Conservation (phyloP, 441 rosid genomes). For the Erysimum cheiri region DNA sequence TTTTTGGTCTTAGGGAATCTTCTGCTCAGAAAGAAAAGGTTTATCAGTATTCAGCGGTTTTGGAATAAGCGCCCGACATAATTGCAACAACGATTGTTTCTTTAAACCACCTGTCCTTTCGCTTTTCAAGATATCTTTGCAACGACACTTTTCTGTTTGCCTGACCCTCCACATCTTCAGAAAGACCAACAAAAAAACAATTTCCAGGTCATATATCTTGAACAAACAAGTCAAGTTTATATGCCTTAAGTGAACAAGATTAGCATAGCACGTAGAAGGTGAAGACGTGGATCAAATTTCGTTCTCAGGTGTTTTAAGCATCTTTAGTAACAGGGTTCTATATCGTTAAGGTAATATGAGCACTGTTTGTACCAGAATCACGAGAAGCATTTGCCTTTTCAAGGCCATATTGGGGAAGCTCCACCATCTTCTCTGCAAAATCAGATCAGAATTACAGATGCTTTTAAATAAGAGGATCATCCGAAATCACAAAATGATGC, state of each 20-base stretch:
- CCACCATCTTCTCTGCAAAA: constrained; percentile 65
- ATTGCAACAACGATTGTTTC: constrained; percentile 15
- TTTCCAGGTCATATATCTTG: not conserved
- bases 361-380: constrained; percentile 55
- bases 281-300: not conserved
- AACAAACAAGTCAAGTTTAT: constrained; percentile 19
- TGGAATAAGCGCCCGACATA: not conserved
- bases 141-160: constrained; percentile 64
- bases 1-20: constrained; percentile 64
- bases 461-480: not conserved
- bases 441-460: constrained; percentile 35
- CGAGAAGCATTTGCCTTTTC: constrained; percentile 58
- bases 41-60: constrained; percentile 3
- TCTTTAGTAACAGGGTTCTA: constrained; percentile 13
- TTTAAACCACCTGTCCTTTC: constrained; percentile 69
- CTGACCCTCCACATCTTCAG: constrained; percentile 73
- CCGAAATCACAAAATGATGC: constrained; percentile 6
- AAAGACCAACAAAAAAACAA: constrained; percentile 31
- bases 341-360: constrained; percentile 23
- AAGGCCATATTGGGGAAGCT: constrained; percentile 51
- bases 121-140: constrained; percentile 83
- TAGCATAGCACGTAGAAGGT: not conserved
- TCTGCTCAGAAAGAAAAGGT: constrained; percentile 49
- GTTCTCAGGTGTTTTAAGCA: constrained; percentile 9
- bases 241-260: not conserved